Evolutionary conservation across 2,329 filamentous ascomycete species (phyloP), one percentile per base, ranked within the genome.

Genomic region (Colletotrichum ledebouriae): DNA sequence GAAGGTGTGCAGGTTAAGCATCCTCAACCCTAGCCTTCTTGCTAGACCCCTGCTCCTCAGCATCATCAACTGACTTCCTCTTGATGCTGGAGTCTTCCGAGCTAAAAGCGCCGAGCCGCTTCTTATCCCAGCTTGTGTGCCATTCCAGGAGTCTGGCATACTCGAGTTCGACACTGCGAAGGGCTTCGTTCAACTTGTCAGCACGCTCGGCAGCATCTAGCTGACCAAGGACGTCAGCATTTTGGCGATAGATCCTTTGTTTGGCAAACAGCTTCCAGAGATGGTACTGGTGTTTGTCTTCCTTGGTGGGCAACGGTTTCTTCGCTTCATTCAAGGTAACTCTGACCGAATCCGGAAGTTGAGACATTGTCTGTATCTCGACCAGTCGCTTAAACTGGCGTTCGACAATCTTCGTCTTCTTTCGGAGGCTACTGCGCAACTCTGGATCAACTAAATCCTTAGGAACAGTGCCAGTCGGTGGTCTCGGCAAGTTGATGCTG

Each of bases 211-310:
- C 77, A 5, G 83, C 81, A 62, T 93, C 91, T 46, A 95, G 80
- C 77, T 94, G 90, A 42, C 87, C 86, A 12, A 97, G 83, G 2
- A 87, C 79, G 72, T 94, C 90, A 65, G 85, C 86, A 75, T 96
- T 95, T 73, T 94, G 91, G 50, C 87, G 85, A 76, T 92, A 94
- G 4, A 97, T 82, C 41, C 93, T 84, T 73, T 92, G 87, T 80
- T 96, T 96, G n/a, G 91, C 88, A 47, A 93, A 83, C 25, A 95
- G 78, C 34, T 90, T 84, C 92, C 92, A 97, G 50, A 93, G 85
- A 70, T 85, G 87, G 76, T 92, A 92, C 58, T 86, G 83, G 29
- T 90, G 84, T 72, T 89, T 85, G 71, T 91, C 86, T 50, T 82
- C 83, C 64, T 86, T 85, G 3, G 85, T 85, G 0, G 85, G 73